Base-by-base conservation (phyloP, 139 green algal genomes). In the Gonium pectorale region DNA sequence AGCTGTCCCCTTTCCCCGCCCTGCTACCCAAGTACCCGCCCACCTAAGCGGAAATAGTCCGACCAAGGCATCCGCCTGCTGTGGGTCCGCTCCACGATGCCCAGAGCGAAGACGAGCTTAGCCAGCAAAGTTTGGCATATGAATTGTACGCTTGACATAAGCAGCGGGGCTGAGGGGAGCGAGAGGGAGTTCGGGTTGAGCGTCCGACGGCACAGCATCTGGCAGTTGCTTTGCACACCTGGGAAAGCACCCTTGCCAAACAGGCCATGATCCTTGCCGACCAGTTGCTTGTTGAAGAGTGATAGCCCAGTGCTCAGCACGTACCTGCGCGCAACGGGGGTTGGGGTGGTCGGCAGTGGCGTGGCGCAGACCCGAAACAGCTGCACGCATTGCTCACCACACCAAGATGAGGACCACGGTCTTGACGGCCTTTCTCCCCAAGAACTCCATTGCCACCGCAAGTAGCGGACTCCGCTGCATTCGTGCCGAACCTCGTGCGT, bases 241-340 rank as follows among this genome's bases (percentile, higher is more conserved):
- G 95, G 95, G 64, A 98, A 98, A 21, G 89, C 63, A 0, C 91
- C 92, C 40, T 93, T 90, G 31, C 91, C 91, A 31, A 94, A 89
- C 0, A 96, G 43, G 8, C 94, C 95, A 71, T 96, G 87, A 4
- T 94, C 87, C 56, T 94, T 90, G 3, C 91, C 91, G 24, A 98
- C 71, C 5, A 97, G 70, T 26, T 92, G 83, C 70, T 96, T 95
- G 77, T 97, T 97, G 82, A 93, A 97, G 13, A 94, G 64, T 69
- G 90, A 93, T 13, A 98, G 83, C 0, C 69, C 67, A 9, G 95
- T 98, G 74, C 91, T 93, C 38, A 98, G 91, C 26, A 94, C 86
- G 72, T 98, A 98, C 95, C 95, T 96, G 52, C 51, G 51, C 6
- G 35, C 52, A 27, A 71, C n/a, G n/a, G n/a, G n/a, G n/a, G n/a